Conservation (phyloP, 2,329 filamentous ascomycete genomes). For the Penicillium frequentans region DNA sequence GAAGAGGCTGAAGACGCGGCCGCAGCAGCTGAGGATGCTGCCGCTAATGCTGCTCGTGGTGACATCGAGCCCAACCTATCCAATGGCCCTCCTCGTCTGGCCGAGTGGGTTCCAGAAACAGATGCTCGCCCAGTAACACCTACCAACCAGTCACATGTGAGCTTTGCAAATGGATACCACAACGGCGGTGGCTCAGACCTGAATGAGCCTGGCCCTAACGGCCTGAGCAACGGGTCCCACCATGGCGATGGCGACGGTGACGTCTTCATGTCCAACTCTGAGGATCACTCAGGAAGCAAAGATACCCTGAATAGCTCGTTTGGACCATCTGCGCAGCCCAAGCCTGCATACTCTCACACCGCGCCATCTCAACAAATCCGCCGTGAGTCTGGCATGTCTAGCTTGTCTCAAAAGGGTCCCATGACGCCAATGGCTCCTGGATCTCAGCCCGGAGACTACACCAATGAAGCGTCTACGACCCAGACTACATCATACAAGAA, state of each 20-base stretch:
- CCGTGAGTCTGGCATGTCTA: constrained; percentile 47
- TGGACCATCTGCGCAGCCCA: constrained; percentile 51
- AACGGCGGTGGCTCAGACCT: constrained; percentile 42
- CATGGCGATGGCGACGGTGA: constrained; percentile 55
- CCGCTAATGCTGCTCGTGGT: constrained; percentile 53
- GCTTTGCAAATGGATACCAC: constrained; percentile 57
- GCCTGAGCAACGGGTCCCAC: constrained; percentile 59
- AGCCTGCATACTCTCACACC: constrained; percentile 47
- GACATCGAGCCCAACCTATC: constrained; percentile 53
- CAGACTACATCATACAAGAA: constrained; percentile 78
- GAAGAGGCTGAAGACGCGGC: not conserved
- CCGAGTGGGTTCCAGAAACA: constrained; percentile 62
- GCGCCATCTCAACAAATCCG: constrained; percentile 48
- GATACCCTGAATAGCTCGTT: constrained; percentile 51
- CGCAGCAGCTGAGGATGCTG: constrained; percentile 1
- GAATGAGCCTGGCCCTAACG: constrained; percentile 35
- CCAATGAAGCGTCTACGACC: constrained; percentile 90
- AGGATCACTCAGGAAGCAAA: constrained; percentile 42
- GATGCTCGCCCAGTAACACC: constrained; percentile 56
- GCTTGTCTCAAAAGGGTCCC: constrained; percentile 50
- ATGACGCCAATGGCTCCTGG: constrained; percentile 60
- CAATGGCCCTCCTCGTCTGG: constrained; percentile 59
- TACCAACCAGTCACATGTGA: constrained; percentile 51
- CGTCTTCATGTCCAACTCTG: constrained; percentile 60
- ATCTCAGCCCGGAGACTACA: constrained; percentile 61